A percentile compares a stretch with the other conserved stretches of the same genome.
These are phyloP conservation scores for Gossypium turneri DNA, from an alignment of 345 rosid species.

Conservation along the genomic window DNA sequence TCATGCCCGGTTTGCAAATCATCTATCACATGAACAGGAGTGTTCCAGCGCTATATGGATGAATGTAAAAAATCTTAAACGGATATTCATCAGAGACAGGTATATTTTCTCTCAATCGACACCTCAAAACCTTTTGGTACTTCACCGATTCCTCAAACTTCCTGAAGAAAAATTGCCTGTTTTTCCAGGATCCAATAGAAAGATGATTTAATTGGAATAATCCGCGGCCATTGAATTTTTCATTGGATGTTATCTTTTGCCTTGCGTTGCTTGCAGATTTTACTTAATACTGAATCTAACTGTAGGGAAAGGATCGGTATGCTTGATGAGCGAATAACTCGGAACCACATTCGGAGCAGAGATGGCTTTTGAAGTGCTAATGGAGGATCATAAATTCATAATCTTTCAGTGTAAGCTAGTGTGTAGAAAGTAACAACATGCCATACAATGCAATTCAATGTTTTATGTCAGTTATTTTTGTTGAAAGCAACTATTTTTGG, in stretches of 20 bases:
- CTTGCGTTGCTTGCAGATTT: background rate
- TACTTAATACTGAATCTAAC: background rate
- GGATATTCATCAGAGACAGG: background rate
- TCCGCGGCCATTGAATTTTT: too few species aligned
- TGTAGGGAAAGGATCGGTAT: background rate
- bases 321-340: background rate
- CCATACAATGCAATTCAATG: background rate
- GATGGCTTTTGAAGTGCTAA: constrained; percentile 5
- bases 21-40: constrained; percentile 44
- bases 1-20: constrained; percentile 92
- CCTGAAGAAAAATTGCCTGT: background rate
- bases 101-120: background rate
- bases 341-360: background rate
- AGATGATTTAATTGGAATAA: background rate
- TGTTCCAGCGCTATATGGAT: background rate
- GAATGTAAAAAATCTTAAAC: background rate
- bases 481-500: background rate
- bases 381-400: background rate
- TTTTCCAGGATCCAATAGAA: background rate
- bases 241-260: background rate
- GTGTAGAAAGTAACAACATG: background rate
- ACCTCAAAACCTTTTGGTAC: background rate
- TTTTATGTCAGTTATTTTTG: background rate
- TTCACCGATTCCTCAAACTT: background rate
- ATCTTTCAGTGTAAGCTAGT: background rate